These are phyloP conservation scores for Stylonectria norvegica DNA, from an alignment of 2,329 filamentous ascomycete genomes.

Conservation along the genomic window DNA sequence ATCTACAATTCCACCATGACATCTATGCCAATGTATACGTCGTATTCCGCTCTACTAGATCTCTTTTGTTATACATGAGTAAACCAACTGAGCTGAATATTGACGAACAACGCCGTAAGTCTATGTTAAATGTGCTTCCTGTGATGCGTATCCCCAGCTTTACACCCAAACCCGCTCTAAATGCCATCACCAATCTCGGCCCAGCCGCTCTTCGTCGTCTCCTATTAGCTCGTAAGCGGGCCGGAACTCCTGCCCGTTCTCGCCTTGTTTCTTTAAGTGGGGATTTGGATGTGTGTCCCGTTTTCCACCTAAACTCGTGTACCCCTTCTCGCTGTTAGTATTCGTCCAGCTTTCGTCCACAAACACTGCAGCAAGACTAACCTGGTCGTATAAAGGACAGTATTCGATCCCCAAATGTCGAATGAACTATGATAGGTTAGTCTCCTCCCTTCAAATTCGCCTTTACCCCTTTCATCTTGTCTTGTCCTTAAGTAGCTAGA, in stretches of 20 bases:
- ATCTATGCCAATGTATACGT: too few species aligned
- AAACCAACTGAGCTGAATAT: too few species aligned
- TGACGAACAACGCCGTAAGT: too few species aligned
- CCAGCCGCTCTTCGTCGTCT: conserved; percentile 75
- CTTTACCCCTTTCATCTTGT: neutral
- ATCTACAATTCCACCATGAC: too few species aligned
- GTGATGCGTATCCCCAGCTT: too few species aligned
- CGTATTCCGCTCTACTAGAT: too few species aligned
- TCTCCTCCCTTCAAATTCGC: neutral
- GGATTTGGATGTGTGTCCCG: conserved; percentile 90
- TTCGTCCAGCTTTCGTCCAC: neutral
- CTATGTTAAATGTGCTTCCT: too few species aligned
- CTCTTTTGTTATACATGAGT: too few species aligned
- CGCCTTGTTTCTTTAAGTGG: conserved; percentile 48
- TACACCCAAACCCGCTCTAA: too few species aligned
- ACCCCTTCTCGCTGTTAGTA: conserved; percentile 50
- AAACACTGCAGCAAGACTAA: neutral
- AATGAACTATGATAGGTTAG: conserved; percentile 60
- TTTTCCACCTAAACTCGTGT: conserved; percentile 87
- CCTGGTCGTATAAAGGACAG: conserved; percentile 75
- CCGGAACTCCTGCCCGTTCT: conserved; percentile 46
- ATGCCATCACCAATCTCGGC: conserved; percentile 67
- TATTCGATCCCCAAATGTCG: conserved; percentile 76
- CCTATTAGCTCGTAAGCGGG: conserved; percentile 73
- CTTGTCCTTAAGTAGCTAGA: neutral